Base-by-base conservation (phyloP, 768 basidiomycete genomes). In the Boletus rubroflammeus region DNA sequence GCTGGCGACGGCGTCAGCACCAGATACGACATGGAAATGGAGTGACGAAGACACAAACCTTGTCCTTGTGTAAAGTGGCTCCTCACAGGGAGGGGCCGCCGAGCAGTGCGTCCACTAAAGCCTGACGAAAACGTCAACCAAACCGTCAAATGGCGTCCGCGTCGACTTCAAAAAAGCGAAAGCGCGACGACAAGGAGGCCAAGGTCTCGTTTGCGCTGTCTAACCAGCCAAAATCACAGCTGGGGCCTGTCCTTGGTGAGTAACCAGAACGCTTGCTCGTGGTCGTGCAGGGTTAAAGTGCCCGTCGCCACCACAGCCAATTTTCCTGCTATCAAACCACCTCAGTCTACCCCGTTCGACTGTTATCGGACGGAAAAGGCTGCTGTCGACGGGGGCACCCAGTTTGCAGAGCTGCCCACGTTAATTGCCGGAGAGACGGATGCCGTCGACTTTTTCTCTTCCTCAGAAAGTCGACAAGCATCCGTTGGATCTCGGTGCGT, bases 341-440 rank as follows among this genome's bases (percentile, higher is more conserved):
- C 86, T 3, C 60, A 73, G 51, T 73, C 76, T 15, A 90, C 81
- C 3, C 61, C 82, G 17, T 92, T 91, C 67, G 72, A 75, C 57
- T 80, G 81, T 62, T 91, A 86, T 67, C 73, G 65, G 41, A 82
- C 79, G 48, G 62, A 53, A 47, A 59, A 50, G 52, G 48, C 45
- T 5, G 52, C 67, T 32, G 63, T 58, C 7, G 63, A 62, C n/a
- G 60, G 56, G 45, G 73, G 66, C 31, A n/a, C 35, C 14, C 51
- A 56, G 1, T 78, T 78, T 45, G 67, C 64, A 14, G 61, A 65
- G 19, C 72, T 58, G 58, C 65, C 40, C 34, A 62, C 48, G 46
- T 63, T 90, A 14, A 75, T 96, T 23, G 90, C 84, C 0, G 95
- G 88, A 5, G 93, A 96, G 73, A 89, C 90, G n/a, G 78, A 84